Percentiles rank a stretch among this genome's conserved stretches.
Evolutionary conservation across 805 yeast species (phyloP).

Genomic region (Kluyveromyces aestuarii): DNA sequence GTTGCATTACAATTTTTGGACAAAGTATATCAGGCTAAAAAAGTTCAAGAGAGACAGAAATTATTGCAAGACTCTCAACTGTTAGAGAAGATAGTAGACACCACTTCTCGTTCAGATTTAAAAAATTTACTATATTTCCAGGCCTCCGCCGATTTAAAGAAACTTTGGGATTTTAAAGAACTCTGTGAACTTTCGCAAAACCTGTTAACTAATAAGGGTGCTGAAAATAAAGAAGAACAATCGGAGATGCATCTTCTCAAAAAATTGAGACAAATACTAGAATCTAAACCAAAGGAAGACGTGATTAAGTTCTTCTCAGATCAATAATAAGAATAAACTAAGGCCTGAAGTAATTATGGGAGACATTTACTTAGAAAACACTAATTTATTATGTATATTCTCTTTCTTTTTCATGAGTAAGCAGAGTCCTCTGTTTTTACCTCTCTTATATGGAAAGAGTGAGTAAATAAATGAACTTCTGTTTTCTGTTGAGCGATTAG

Average conservation of each 20-base stretch:
- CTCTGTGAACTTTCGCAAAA: slow-evolving; percentile 36
- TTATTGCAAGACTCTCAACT: slow-evolving; percentile 28
- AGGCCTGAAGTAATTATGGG: not conserved
- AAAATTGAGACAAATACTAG: slow-evolving; percentile 51
- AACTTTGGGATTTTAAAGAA: slow-evolving; percentile 37
- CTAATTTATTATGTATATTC: not conserved
- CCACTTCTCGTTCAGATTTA: slow-evolving; percentile 12
- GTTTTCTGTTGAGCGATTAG: not conserved
- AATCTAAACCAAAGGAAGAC: slow-evolving; percentile 59
- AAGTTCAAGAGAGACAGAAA: slow-evolving; percentile 31
- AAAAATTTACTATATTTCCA: slow-evolving; percentile 30
- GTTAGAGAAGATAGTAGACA: slow-evolving; percentile 25
- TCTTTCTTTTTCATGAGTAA: not conserved
- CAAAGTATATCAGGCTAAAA: slow-evolving; percentile 26
- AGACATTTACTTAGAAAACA: not conserved
- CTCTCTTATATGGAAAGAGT: not conserved
- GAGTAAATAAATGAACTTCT: not conserved
- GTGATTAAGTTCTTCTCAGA: slow-evolving; percentile 47
- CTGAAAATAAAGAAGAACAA: slow-evolving; percentile 8
- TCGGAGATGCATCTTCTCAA: slow-evolving; percentile 42
- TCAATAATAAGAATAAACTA: slow-evolving; percentile 7
- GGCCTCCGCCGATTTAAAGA: slow-evolving; percentile 25
- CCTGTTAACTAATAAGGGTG: slow-evolving; percentile 7
- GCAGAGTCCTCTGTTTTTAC: not conserved
- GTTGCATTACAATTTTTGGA: slow-evolving; percentile 22